A percentile compares a stretch with the other conserved stretches of the same genome.
phyloP scores from a whole-genome alignment of 2,329 filamentous ascomycete species.

The Colletotrichum godetiae region DNA sequence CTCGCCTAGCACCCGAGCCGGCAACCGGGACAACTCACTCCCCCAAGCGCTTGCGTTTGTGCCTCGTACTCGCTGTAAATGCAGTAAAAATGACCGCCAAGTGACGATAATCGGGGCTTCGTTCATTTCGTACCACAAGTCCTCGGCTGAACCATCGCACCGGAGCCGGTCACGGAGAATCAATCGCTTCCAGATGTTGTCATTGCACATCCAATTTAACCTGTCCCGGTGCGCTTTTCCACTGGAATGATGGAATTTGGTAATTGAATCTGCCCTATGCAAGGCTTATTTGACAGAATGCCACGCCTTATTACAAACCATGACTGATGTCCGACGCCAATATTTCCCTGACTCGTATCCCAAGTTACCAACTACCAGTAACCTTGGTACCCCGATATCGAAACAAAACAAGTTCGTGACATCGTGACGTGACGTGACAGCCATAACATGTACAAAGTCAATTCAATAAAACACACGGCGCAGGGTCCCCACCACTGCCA shows the following conservation, averaged over 20 bases:
- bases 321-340: conserved; percentile 7
- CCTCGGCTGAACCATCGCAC: conserved; percentile 9
- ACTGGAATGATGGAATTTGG: neutral
- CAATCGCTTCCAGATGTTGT: neutral
- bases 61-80: neutral
- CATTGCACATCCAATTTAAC: neutral
- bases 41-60: neutral
- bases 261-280: neutral
- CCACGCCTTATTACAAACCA: conserved; percentile 11
- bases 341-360: conserved; percentile 6
- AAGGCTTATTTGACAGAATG: neutral
- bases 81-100: neutral
- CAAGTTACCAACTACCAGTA: neutral
- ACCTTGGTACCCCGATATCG: neutral
- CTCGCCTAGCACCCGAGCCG: conserved; percentile 24
- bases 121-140: neutral
- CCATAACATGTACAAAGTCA: neutral
- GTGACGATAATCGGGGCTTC: neutral
- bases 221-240: neutral
- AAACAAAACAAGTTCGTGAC: neutral
- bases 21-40: conserved; percentile 19
- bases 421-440: neutral
- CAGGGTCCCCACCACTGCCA: neutral
- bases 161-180: conserved; percentile 9
- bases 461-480: neutral